Conservation (phyloP, 768 basidiomycete species). For the Amanita jacksonii region DNA sequence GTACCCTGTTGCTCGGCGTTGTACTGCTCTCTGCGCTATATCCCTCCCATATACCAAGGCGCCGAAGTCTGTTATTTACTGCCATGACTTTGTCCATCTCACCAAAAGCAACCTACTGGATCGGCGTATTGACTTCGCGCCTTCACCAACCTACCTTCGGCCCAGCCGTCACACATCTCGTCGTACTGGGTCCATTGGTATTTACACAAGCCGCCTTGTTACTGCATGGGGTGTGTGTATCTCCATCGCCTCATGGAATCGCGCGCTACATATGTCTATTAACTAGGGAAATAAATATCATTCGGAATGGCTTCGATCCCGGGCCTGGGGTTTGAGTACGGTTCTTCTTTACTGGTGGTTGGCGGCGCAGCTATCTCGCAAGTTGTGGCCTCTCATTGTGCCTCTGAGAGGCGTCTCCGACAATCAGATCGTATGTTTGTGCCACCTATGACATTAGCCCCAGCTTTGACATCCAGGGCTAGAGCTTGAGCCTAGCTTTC, state of each 20-base stretch:
- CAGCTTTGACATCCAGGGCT: neutral
- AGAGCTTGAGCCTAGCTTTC: slow-evolving; percentile 25
- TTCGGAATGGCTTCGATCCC: slow-evolving; percentile 7
- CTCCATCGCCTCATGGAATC: neutral
- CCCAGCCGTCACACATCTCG: slow-evolving; percentile 46
- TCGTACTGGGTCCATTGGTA: slow-evolving; percentile 47
- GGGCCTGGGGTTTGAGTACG: slow-evolving; percentile 16
- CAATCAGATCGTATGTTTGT: slow-evolving; percentile 29
- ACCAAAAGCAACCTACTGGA: slow-evolving; percentile 62
- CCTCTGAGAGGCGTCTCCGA: slow-evolving; percentile 24
- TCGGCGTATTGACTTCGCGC: slow-evolving; percentile 49
- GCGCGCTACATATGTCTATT: slow-evolving; percentile 1
- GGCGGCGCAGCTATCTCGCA: slow-evolving; percentile 18
- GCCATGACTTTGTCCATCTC: slow-evolving; percentile 33
- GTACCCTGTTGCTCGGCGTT: slow-evolving; percentile 24
- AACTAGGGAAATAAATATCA: slow-evolving; percentile 1
- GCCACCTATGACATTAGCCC: slow-evolving; percentile 5
- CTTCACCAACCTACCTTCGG: slow-evolving; percentile 43
- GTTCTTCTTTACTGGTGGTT: slow-evolving; percentile 19
- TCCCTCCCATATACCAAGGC: slow-evolving; percentile 26
- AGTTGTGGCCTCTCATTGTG: slow-evolving; percentile 20
- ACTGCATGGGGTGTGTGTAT: slow-evolving; percentile 17
- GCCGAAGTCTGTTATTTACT: slow-evolving; percentile 25
- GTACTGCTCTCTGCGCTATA: slow-evolving; percentile 29
- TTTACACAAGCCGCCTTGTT: slow-evolving; percentile 41